phyloP scores from a whole-genome alignment of 2,329 filamentous ascomycete species.

The Diaporthe velutina region DNA sequence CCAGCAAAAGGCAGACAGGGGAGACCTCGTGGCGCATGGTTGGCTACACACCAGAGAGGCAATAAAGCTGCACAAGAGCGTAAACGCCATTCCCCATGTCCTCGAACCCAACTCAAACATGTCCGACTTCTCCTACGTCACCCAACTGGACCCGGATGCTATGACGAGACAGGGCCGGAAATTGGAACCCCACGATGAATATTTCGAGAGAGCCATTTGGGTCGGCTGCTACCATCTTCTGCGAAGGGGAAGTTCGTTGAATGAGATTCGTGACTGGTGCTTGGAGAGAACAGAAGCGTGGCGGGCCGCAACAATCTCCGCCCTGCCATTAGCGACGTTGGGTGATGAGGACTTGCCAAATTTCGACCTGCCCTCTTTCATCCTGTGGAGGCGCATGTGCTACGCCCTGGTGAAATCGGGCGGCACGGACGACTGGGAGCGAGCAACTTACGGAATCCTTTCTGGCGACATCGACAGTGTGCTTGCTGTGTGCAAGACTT shows the following conservation, averaged over 20 bases:
- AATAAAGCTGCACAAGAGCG: conserved; percentile 90
- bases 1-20: conserved; percentile 81
- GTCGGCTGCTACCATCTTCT: conserved; percentile 94
- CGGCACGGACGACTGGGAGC: conserved; percentile 81
- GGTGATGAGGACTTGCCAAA: conserved; percentile 58
- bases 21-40: conserved; percentile 86
- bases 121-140: conserved; percentile 74
- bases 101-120: conserved; percentile 74
- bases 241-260: conserved; percentile 81
- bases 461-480: conserved; percentile 86
- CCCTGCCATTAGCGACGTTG: conserved; percentile 70
- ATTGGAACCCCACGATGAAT: conserved; percentile 86
- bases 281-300: conserved; percentile 87
- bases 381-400: conserved; percentile 85
- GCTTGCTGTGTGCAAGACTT: conserved; percentile 79
- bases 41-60: conserved; percentile 93
- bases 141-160: conserved; percentile 93
- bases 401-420: conserved; percentile 78
- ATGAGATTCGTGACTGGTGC: conserved; percentile 87
- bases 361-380: conserved; percentile 60
- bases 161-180: conserved; percentile 81
- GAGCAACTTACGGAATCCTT: conserved; percentile 91
- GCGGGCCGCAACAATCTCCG: conserved; percentile 87
- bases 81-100: conserved; percentile 75
- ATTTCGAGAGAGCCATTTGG: conserved; percentile 92